Base-by-base conservation (phyloP, 306 rosid genomes). In the Prosopis cineraria region DNA sequence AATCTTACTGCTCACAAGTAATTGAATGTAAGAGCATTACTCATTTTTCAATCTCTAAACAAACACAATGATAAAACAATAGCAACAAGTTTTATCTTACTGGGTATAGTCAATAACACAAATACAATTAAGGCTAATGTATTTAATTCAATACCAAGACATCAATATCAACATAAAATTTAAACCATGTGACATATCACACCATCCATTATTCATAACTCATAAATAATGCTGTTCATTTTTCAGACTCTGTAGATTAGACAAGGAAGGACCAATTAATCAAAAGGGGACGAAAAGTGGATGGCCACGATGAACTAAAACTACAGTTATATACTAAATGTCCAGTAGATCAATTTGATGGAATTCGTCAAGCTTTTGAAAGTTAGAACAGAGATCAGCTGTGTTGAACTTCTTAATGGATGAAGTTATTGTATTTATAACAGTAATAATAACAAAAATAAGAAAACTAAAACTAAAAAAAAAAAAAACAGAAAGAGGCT, bases 261-360 rank as follows among this genome's bases (percentile, higher is more conserved):
- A 17, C 24, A 48, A 1, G 24, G 19, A 22, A 48, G 10, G 0
- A 17, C 16, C 11, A 10, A 11, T 48, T 19, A 19, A 13, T 48
- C 24, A 48, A 48, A n/a, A n/a, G n/a, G n/a, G n/a, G n/a, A n/a
- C n/a, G n/a, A n/a, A n/a, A n/a, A n/a, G n/a, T n/a, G n/a, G n/a
- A n/a, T n/a, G n/a, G n/a, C n/a, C n/a, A n/a, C n/a, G n/a, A n/a
- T n/a, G n/a, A n/a, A 56, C 64, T 55, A 55, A 55, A 59, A 29
- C 37, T 27, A n/a, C 7, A 70, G 63, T 41, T 24, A 40, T 12
- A 43, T 27, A n/a, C n/a, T 36, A 53, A 65, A 41, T 31, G 19
- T 53, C 67, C 11, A 36, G 34, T 30, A 30, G 33, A 63, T 64
- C 71, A 72, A 72, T 34, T 50, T 55, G 11, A 62, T 65, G 41